Evolutionary conservation across 257 asterid genomes (phyloP), one percentile per base, ranked within the genome.

Genomic region (Cinchona pubescens): DNA sequence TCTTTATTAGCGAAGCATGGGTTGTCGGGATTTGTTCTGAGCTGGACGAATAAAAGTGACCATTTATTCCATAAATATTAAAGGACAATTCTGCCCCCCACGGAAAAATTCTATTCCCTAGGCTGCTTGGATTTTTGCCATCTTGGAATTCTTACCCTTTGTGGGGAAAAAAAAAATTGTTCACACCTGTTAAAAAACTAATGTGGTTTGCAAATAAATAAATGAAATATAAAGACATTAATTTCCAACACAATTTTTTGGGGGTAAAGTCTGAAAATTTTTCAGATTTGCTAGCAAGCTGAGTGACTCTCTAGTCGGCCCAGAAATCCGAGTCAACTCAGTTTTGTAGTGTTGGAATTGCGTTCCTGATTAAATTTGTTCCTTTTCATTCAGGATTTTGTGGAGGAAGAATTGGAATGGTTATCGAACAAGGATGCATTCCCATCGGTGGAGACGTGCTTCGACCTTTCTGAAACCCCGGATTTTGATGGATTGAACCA

Each of bases 341-440:
- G 21, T 34, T 71, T 48, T 15, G 35, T 25, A 53, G 42, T 45
- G 16, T 11, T 65, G 56, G 75, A n/a, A 51, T 15, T 42, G 7
- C 48, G 38, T 8, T 59, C 0, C 63, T 67, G 66, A 75, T 8
- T 59, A 59, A 67, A 72, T 13, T 66, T 64, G 21, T 51, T 72
- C 8, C 7, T 2, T 75, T 71, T 77, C 80, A 60, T 40, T 63
- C 80, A 85, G 91, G 91, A 77, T 7, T 78, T 46, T 78, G 75
- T 70, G 35, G 87, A 82, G 62, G 88, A 85, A 80, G 98, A 91
- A n/a, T 81, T 93, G 49, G 97, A 91, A 69, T 91, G 98, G 98
- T 72, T 93, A 37, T 91, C 91, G 32, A 88, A 93, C 87, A 91
- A 91, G 85, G 97, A 91, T 12, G 90, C 98, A 0, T 93, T 93